These are phyloP conservation scores for Lactarius trivialis DNA, from an alignment of 768 basidiomycete genomes.

Conservation along the genomic window DNA sequence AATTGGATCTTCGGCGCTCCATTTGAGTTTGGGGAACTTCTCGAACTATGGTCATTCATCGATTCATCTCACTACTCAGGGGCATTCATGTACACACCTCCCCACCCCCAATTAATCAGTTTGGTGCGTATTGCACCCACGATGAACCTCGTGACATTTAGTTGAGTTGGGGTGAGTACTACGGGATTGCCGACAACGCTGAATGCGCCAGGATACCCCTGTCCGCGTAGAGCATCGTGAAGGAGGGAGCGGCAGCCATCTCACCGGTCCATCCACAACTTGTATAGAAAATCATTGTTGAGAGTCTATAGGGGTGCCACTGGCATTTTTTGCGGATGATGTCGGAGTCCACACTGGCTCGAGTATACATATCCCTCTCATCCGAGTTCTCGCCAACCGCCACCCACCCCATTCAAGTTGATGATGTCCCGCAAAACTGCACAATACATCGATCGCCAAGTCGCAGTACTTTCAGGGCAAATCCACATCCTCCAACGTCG, in stretches of 20 bases:
- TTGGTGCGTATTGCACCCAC: neutral
- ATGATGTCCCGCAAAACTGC: neutral
- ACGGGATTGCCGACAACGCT: neutral
- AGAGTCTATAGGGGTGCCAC: neutral
- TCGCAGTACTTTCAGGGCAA: constrained; percentile 8
- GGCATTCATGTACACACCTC: neutral
- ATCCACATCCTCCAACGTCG: constrained; percentile 6
- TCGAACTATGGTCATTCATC: neutral
- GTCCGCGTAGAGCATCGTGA: neutral
- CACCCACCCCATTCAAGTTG: neutral
- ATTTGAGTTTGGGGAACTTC: neutral
- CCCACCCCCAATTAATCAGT: neutral
- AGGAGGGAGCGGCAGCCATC: neutral
- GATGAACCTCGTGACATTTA: neutral
- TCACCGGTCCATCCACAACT: neutral
- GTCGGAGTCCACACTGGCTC: constrained; percentile 1
- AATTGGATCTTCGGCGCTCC: neutral
- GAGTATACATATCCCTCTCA: neutral
- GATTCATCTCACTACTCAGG: neutral
- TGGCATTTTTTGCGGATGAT: neutral
- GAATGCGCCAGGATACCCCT: neutral
- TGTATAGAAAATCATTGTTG: neutral
- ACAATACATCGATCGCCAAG: neutral
- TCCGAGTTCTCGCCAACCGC: neutral
- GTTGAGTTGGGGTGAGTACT: too few relatives aligned